phyloP scores from a whole-genome alignment of 768 basidiomycete genomes.

The Dioszegia crocea region DNA sequence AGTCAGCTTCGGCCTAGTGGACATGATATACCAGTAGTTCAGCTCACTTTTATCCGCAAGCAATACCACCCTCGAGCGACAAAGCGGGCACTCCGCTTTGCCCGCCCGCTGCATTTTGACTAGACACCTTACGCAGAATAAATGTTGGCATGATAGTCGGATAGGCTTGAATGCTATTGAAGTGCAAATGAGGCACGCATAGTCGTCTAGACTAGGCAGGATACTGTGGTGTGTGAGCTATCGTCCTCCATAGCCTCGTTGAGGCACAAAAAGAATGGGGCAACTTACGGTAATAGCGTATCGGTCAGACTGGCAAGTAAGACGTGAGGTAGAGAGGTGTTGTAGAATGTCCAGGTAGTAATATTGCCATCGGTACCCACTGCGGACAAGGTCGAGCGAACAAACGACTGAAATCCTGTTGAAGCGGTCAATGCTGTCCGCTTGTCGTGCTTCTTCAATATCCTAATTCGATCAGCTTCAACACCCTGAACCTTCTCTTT shows the following conservation, averaged over 20 bases:
- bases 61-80: constrained; percentile 71
- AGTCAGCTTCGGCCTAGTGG: neutral
- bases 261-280: constrained; percentile 59
- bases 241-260: constrained; percentile 61
- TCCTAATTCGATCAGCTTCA: constrained; percentile 17
- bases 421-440: constrained; percentile 70
- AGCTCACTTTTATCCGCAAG: constrained; percentile 71
- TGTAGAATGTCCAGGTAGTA: constrained; percentile 48
- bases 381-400: constrained; percentile 41
- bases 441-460: constrained; percentile 86
- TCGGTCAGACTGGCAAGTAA: constrained; percentile 79
- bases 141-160: constrained; percentile 71
- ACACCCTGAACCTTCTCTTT: neutral
- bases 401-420: constrained; percentile 53
- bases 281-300: constrained; percentile 62
- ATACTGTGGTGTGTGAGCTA: constrained; percentile 16
- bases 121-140: constrained; percentile 56
- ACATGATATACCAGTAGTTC: neutral
- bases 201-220: constrained; percentile 55
- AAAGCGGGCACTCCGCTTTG: constrained; percentile 74
- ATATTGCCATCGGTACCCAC: constrained; percentile 41
- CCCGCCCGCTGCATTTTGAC: constrained; percentile 87
- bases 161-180: constrained; percentile 90
- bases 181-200: constrained; percentile 80
- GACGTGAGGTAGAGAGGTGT: constrained; percentile 58